phyloP scores from a whole-genome alignment of 768 basidiomycete genomes.

The Suillus variegatus region DNA sequence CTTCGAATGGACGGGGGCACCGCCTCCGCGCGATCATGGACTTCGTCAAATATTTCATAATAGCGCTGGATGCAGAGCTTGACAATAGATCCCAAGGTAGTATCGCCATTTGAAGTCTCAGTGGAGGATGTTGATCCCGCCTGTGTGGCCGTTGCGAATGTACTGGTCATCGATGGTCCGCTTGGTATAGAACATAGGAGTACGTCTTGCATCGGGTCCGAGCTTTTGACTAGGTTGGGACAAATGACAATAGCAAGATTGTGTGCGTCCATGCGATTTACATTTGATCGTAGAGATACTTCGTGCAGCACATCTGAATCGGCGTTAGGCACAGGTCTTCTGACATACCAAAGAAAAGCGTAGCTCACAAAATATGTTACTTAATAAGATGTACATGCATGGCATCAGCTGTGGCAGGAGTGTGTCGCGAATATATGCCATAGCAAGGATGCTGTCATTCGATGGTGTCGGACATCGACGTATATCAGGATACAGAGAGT shows the following conservation, averaged over 20 bases:
- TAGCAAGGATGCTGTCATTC: constrained; percentile 55
- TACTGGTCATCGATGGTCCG: constrained; percentile 40
- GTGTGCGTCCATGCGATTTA: constrained; percentile 80
- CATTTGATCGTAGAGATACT: constrained; percentile 63
- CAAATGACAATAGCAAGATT: constrained; percentile 80
- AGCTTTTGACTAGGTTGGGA: constrained; percentile 76
- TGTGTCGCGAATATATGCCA: constrained; percentile 67
- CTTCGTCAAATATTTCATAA: constrained; percentile 84
- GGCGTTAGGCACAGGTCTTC: background rate
- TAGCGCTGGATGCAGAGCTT: constrained; percentile 81
- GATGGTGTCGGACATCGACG: constrained; percentile 65
- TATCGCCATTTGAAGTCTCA: constrained; percentile 44
- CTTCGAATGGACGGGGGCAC: constrained; percentile 30
- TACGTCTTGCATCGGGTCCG: constrained; percentile 70
- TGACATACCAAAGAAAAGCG: background rate
- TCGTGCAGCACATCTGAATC: constrained; percentile 75
- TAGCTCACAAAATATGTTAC: constrained; percentile 61
- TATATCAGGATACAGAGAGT: constrained; percentile 63
- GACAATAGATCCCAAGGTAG: constrained; percentile 71
- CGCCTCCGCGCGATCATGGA: constrained; percentile 70
- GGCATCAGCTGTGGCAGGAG: constrained; percentile 68
- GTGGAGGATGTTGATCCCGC: constrained; percentile 23
- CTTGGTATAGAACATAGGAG: constrained; percentile 68
- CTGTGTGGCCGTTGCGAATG: constrained; percentile 6
- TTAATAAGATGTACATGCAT: constrained; percentile 74